phyloP scores from a whole-genome alignment of 371 early-diverging fungal genomes.

The Neoconidiobolus thromboides region DNA sequence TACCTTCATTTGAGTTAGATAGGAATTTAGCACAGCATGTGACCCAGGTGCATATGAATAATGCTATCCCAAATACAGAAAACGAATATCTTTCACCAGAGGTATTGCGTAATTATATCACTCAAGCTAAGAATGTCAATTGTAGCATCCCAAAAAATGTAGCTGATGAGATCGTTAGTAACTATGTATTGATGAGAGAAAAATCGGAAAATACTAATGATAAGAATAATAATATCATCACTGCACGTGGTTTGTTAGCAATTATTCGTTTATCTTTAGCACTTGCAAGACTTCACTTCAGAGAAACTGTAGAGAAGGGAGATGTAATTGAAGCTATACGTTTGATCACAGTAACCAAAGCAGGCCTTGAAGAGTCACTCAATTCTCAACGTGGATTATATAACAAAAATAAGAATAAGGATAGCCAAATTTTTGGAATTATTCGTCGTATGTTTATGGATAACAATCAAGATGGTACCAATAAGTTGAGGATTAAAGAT shows the following conservation, averaged over 20 bases:
- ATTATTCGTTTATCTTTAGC: constrained; percentile 86
- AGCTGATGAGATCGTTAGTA: constrained; percentile 67
- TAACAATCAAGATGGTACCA: no score
- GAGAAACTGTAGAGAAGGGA: constrained; percentile 45
- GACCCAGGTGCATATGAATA: constrained; percentile 73
- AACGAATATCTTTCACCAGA: constrained; percentile 42
- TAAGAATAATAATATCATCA: constrained; percentile 33
- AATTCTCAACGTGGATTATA: no score
- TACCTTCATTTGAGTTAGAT: constrained; percentile 51
- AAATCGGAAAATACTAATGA: constrained; percentile 23
- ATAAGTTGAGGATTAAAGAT: background rate
- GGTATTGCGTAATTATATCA: constrained; percentile 64
- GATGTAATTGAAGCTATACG: constrained; percentile 95
- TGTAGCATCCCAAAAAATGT: constrained; percentile 58
- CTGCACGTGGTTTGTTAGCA: constrained; percentile 76
- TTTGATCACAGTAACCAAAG: constrained; percentile 74
- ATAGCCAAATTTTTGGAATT: no score
- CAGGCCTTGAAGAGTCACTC: background rate
- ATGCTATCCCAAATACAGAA: constrained; percentile 39
- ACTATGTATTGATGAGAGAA: constrained; percentile 67
- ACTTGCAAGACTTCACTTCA: constrained; percentile 71
- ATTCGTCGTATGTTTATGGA: no score
- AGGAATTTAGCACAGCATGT: constrained; percentile 73
- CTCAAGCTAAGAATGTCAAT: constrained; percentile 49
- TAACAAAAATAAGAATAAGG: no score